Evolutionary conservation across 2,329 filamentous ascomycete species (phyloP).

Genomic region (Penicillium concentricum): DNA sequence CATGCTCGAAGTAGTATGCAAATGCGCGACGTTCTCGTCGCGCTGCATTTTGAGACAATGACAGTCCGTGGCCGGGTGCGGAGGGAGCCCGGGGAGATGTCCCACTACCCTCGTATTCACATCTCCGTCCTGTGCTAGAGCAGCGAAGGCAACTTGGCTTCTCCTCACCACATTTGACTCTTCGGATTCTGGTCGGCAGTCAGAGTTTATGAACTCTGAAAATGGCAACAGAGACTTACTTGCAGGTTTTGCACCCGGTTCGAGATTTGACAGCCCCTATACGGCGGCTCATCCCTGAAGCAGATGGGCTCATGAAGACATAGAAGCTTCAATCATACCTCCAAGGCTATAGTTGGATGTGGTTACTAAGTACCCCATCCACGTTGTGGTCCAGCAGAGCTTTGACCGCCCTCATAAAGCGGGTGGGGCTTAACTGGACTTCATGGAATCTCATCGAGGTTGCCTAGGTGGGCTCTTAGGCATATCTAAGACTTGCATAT

Average conservation of each 20-base stretch:
- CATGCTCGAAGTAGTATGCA: constrained; percentile 25
- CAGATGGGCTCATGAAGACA: background rate
- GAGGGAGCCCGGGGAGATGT: background rate
- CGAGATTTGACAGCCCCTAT: constrained; percentile 14
- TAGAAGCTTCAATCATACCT: background rate
- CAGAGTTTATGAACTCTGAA: background rate
- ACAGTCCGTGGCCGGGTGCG: background rate
- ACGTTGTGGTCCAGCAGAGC: background rate
- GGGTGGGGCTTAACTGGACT: no score
- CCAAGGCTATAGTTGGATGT: background rate
- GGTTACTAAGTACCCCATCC: background rate
- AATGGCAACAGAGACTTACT: constrained; percentile 6
- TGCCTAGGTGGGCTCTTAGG: no score
- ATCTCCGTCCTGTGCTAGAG: constrained; percentile 18
- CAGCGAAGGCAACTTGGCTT: constrained; percentile 22
- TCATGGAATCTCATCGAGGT: no score
- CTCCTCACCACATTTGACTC: constrained; percentile 29
- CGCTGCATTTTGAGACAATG: constrained; percentile 7
- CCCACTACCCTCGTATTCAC: constrained; percentile 14
- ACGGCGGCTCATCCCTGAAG: background rate
- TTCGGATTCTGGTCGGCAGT: constrained; percentile 11
- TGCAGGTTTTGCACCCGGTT: constrained; percentile 20
- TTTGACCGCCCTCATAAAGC: background rate
- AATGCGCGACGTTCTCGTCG: constrained; percentile 25
- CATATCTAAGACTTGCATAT: no score